These are phyloP conservation scores for Saksenaea vasiformis DNA, from an alignment of 371 early-diverging fungal genomes.

Conservation along the genomic window DNA sequence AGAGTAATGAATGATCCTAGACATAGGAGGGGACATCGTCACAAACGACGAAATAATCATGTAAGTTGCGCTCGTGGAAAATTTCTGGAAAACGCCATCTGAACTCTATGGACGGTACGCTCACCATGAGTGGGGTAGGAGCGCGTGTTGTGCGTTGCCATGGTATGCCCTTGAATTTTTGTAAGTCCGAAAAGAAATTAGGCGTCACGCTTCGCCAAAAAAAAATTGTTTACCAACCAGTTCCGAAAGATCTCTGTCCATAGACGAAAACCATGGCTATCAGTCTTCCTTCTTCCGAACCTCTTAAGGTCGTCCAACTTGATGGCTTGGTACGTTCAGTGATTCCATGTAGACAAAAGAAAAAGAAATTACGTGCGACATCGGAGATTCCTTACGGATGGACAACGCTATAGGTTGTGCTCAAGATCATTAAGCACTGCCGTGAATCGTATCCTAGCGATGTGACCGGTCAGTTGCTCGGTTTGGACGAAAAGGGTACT, in stretches of 20 bases:
- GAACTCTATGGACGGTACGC: no score
- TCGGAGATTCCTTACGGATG: neutral
- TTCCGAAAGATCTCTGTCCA: neutral
- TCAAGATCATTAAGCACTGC: slow-evolving; percentile 96
- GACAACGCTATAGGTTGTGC: slow-evolving; percentile 60
- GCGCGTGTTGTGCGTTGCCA: no score
- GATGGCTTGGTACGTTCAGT: slow-evolving; percentile 56
- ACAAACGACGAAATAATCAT: no score
- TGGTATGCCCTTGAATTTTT: no score
- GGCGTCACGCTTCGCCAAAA: neutral
- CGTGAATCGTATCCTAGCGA: slow-evolving; percentile 77
- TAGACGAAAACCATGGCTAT: slow-evolving; percentile 22
- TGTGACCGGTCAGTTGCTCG: slow-evolving; percentile 91
- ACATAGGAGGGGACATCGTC: no score
- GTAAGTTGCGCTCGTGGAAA: no score
- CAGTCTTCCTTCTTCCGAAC: slow-evolving; percentile 29
- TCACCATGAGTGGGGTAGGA: no score
- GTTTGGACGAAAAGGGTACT: slow-evolving; percentile 80
- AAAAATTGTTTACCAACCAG: neutral
- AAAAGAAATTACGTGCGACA: neutral
- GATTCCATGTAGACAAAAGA: neutral
- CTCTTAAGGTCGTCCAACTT: slow-evolving; percentile 51
- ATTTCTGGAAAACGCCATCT: no score
- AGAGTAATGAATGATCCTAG: no score
- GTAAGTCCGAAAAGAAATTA: neutral